These are phyloP conservation scores for Vitis vinifera DNA, from an alignment of 164 flowering plant genomes.

Conservation along the genomic window DNA sequence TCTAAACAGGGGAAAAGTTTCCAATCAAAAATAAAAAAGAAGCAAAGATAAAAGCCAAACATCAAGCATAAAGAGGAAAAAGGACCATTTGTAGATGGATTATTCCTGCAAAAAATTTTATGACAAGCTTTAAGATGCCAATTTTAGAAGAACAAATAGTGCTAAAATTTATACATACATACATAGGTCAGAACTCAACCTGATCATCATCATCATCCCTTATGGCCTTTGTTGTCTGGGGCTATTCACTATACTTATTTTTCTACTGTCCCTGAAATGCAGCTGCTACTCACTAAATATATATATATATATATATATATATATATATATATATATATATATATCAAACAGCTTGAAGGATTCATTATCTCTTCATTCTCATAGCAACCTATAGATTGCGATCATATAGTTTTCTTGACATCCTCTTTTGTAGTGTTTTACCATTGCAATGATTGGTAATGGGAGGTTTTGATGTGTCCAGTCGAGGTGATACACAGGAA, in stretches of 20 bases:
- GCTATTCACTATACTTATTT: too few species aligned
- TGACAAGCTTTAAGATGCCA: not conserved
- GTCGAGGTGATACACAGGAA: slow-evolving; percentile 97
- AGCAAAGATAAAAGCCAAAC: not conserved
- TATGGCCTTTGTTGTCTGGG: too few species aligned
- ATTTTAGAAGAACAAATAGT: not conserved
- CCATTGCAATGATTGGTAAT: slow-evolving; percentile 4
- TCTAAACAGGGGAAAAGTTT: too few species aligned
- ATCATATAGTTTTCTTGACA: not conserved
- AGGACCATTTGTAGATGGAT: not conserved
- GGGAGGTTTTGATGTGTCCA: slow-evolving; percentile 31
- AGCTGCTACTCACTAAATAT: too few species aligned
- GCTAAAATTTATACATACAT: not conserved
- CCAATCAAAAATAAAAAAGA: not conserved
- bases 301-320: too few species aligned
- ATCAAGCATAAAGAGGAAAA: not conserved
- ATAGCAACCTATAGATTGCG: not conserved
- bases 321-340: too few species aligned
- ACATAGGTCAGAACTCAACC: too few species aligned
- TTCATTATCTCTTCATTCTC: not conserved
- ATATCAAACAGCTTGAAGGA: not conserved
- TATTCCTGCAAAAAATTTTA: not conserved
- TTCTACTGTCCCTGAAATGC: too few species aligned
- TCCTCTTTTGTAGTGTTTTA: not conserved
- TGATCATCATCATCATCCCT: too few species aligned